Evolutionary conservation across 768 basidiomycete species (phyloP).

Genomic region (Tylopilus rubrobrunneus): DNA sequence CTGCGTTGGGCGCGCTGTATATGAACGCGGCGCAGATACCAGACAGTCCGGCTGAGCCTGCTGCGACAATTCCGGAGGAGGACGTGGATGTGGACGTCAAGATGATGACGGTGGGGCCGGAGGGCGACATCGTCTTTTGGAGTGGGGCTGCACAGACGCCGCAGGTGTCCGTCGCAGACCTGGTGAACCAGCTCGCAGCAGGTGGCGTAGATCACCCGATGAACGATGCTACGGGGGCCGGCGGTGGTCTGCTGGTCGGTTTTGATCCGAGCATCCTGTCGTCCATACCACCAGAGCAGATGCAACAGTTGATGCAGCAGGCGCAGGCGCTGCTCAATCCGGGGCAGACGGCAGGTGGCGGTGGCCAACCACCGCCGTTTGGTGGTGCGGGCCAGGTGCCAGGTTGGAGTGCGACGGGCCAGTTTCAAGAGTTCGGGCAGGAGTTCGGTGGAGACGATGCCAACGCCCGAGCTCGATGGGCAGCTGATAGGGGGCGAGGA

Average conservation of each 20-base stretch:
- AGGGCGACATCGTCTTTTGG: constrained; percentile 68
- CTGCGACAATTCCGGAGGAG: constrained; percentile 57
- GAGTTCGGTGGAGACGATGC: constrained; percentile 42
- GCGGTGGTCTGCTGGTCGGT: constrained; percentile 32
- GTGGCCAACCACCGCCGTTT: constrained; percentile 32
- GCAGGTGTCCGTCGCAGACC: constrained; percentile 58
- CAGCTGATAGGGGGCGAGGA: constrained; percentile 45
- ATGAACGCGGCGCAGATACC: constrained; percentile 69
- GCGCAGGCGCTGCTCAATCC: constrained; percentile 33
- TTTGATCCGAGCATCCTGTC: constrained; percentile 42
- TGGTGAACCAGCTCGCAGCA: constrained; percentile 60
- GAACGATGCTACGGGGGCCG: constrained; percentile 30
- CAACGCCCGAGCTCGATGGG: constrained; percentile 43
- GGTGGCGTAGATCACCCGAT: constrained; percentile 40
- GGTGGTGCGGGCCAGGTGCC: constrained; percentile 33
- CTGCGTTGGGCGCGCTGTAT: constrained; percentile 72
- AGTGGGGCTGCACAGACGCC: constrained; percentile 31
- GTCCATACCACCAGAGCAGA: constrained; percentile 52
- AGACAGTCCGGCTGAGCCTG: constrained; percentile 71
- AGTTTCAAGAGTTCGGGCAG: constrained; percentile 47
- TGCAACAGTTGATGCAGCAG: constrained; percentile 57
- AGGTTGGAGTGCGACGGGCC: constrained; percentile 37
- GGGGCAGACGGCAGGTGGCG: constrained; percentile 26
- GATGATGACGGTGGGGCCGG: constrained; percentile 66
- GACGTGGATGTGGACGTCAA: constrained; percentile 61